phyloP scores from a whole-genome alignment of 2,329 filamentous ascomycete species.

The Onygenales sp. region DNA sequence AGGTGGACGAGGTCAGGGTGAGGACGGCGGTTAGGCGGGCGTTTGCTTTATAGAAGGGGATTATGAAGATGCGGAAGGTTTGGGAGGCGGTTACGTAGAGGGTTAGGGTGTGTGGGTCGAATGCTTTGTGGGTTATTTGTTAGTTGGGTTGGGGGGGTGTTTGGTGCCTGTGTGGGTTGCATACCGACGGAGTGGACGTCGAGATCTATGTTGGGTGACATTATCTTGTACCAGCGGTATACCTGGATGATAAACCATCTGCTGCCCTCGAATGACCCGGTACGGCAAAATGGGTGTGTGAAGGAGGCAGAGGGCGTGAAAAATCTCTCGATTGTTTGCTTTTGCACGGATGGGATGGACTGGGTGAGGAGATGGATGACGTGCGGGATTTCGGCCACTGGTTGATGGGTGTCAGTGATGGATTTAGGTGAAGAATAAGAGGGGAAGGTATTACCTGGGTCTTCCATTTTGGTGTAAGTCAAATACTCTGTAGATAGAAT shows the following conservation, averaged over 20 bases:
- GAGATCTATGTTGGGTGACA: conserved; percentile 64
- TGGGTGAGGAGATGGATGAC: conserved; percentile 63
- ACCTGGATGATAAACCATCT: conserved; percentile 58
- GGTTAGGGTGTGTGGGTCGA: conserved; percentile 54
- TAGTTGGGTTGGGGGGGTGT: background rate
- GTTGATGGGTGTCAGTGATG: conserved; percentile 25
- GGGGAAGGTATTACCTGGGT: conserved; percentile 15
- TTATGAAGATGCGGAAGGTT: conserved; percentile 64
- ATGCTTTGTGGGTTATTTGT: conserved; percentile 43
- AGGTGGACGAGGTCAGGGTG: conserved; percentile 43
- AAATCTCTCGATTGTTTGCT: conserved; percentile 56
- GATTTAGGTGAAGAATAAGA: background rate
- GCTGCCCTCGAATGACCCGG: conserved; percentile 51
- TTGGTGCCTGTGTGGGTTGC: conserved; percentile 8
- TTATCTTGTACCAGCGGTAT: conserved; percentile 75
- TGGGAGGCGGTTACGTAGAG: conserved; percentile 69
- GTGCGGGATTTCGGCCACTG: conserved; percentile 50
- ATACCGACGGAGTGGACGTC: conserved; percentile 53
- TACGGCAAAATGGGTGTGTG: conserved; percentile 67
- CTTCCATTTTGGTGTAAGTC: conserved; percentile 7
- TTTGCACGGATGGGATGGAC: conserved; percentile 57
- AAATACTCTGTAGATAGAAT: background rate
- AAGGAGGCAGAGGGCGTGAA: conserved; percentile 66
- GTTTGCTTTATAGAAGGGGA: conserved; percentile 63
- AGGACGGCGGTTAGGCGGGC: conserved; percentile 62